These are phyloP conservation scores for Eutrema japonicum DNA, from an alignment of 345 rosid species.

Conservation along the genomic window DNA sequence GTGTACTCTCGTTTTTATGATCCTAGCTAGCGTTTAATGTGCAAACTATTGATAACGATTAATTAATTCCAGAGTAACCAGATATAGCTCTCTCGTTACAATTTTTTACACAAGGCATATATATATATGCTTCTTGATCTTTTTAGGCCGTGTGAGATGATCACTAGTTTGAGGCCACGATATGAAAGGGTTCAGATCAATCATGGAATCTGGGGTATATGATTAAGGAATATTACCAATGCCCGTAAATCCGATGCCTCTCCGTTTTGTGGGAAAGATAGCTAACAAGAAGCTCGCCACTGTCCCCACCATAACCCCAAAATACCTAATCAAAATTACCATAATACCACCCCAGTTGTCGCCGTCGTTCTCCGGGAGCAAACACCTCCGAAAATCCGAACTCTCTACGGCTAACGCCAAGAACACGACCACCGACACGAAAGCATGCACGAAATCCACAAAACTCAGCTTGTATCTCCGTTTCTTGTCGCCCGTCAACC, in stretches of 20 bases:
- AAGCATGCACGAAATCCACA: slow-evolving; percentile 57
- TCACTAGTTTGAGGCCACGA: no score
- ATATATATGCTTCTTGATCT: no score
- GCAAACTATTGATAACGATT: no score
- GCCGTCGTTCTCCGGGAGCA: slow-evolving; percentile 32
- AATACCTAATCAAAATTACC: slow-evolving; percentile 31
- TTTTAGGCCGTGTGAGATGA: no score
- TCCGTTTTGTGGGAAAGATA: slow-evolving; percentile 57
- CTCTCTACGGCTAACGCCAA: slow-evolving; percentile 52
- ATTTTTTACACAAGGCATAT: no score
- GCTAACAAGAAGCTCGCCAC: slow-evolving; percentile 50
- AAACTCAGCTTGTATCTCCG: slow-evolving; percentile 21
- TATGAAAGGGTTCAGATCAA: no score
- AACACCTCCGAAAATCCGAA: slow-evolving; percentile 50
- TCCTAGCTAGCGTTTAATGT: no score
- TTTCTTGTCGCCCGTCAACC: not conserved
- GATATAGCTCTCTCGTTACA: no score
- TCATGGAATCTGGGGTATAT: no score
- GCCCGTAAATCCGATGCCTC: slow-evolving; percentile 56
- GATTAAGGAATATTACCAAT: not conserved
- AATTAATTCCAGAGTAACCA: no score
- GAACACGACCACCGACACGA: slow-evolving; percentile 52
- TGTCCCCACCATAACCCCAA: slow-evolving; percentile 51
- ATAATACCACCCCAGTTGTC: slow-evolving; percentile 25
- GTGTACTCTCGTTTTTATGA: no score